A percentile compares a stretch with the other conserved stretches of the same genome.
Evolutionary conservation across 2,329 filamentous ascomycete species (phyloP).

Genomic region (Rhexocercosporidium sp.): DNA sequence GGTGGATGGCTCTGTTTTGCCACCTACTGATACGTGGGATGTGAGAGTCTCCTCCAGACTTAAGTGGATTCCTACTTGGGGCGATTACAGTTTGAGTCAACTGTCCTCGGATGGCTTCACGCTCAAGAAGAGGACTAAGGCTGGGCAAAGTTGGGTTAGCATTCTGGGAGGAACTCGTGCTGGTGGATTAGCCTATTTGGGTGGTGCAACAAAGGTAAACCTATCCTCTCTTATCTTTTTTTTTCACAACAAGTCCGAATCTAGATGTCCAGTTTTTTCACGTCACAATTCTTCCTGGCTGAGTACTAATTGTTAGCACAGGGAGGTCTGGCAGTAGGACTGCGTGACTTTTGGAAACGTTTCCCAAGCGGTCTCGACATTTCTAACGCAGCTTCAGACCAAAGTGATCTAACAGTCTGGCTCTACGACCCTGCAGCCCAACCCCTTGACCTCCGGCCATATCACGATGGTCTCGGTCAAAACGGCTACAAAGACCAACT

Average conservation of each 20-base stretch:
- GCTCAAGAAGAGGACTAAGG: constrained; percentile 63
- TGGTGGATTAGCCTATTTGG: constrained; percentile 62
- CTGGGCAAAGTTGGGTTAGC: constrained; percentile 62
- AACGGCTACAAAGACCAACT: constrained; percentile 62
- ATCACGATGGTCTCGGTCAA: constrained; percentile 61
- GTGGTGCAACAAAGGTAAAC: constrained; percentile 48
- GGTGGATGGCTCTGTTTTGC: constrained; percentile 51
- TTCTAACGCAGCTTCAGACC: constrained; percentile 53
- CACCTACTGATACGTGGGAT: constrained; percentile 53
- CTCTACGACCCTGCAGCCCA: constrained; percentile 61
- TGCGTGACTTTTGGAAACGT: constrained; percentile 67
- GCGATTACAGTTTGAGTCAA: constrained; percentile 61
- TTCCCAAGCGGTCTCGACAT: constrained; percentile 65
- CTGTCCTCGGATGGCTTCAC: constrained; percentile 65
- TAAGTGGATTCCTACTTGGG: constrained; percentile 63
- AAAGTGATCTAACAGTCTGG: constrained; percentile 62
- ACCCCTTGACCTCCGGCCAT: constrained; percentile 61
- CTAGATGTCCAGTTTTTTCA: not conserved
- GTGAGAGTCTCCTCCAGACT: constrained; percentile 51
- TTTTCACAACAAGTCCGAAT: not conserved
- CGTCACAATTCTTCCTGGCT: not conserved
- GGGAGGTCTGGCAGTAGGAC: constrained; percentile 63
- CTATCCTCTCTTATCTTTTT: not conserved
- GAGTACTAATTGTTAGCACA: constrained; percentile 37
- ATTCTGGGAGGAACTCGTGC: constrained; percentile 61